Evolutionary conservation across 208 protist species (phyloP).

Genomic region (Leishmania mexicana): DNA sequence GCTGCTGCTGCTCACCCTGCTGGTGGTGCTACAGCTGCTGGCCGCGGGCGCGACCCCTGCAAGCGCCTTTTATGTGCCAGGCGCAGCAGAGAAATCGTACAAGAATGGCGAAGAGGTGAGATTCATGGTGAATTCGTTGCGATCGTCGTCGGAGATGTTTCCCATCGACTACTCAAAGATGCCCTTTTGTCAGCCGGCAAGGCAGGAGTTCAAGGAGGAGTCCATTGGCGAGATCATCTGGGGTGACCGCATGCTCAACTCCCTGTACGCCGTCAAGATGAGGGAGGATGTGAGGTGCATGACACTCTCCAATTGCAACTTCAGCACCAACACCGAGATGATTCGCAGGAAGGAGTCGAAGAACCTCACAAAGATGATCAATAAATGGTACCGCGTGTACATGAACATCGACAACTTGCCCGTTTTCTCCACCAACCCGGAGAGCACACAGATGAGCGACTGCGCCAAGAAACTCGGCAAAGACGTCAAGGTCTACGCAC

Average conservation of each 20-base stretch:
- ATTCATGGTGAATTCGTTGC: conserved; percentile 75
- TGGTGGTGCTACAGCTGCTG: conserved; percentile 12
- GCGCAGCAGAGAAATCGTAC: conserved; percentile 58
- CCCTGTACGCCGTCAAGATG: conserved; percentile 74
- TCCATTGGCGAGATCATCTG: conserved; percentile 82
- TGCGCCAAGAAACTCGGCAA: conserved; percentile 31
- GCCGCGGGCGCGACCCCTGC: neutral
- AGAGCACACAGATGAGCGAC: conserved; percentile 1
- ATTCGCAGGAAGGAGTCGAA: conserved; percentile 22
- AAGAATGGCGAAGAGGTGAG: conserved; percentile 36
- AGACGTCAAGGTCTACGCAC: conserved; percentile 30
- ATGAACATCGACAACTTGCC: conserved; percentile 90
- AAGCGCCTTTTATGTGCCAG: conserved; percentile 66
- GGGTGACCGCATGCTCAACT: conserved; percentile 76
- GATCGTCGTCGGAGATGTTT: conserved; percentile 66
- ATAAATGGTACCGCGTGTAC: conserved; percentile 77
- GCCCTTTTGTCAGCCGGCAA: conserved; percentile 59
- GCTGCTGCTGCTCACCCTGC: neutral
- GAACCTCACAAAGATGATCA: conserved; percentile 59
- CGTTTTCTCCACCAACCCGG: conserved; percentile 42
- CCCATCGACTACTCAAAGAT: conserved; percentile 72
- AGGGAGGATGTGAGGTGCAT: conserved; percentile 43
- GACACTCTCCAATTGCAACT: conserved; percentile 48
- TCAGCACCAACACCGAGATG: conserved; percentile 29
- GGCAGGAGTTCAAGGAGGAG: conserved; percentile 37